Evolutionary conservation across 768 basidiomycete species (phyloP), one percentile per base, ranked within the genome.

Genomic region (Lentinus tigrinus): DNA sequence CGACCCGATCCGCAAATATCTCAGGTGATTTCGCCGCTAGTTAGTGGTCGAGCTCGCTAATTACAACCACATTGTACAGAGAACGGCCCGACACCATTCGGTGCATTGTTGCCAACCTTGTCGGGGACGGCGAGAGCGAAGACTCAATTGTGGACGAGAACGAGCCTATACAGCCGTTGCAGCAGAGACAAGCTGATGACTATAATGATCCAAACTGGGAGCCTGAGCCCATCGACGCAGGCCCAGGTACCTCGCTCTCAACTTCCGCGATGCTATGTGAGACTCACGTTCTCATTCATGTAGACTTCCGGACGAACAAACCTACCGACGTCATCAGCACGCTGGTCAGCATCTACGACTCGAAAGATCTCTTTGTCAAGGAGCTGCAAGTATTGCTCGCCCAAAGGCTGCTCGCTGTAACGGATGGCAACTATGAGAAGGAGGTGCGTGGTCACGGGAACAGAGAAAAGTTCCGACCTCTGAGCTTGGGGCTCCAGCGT

Each of bases 331-430:
- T 98, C 60, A 89, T 98, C 67, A 95, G 93, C 70, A 96, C 96
- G 0, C 85, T 98, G 1, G 95, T 98, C 64, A 94, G 91, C 70
- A 98, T 98, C 63, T 98, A 98, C 65, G 95, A 98, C 69, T 95
- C 95, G 2, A 91, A 94, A 68, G 97, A 98, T 63, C 82, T 98
- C 9, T 98, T 99, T 66, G 84, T 98, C 65, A 96, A 93, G 69
- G 97, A 98, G 71, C 76, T 99, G 31, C 97, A 98, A 70, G 87
- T 93, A 0, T 75, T 97, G 3, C 82, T 99, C 14, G 95, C 95
- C 0, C 91, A 94, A 59, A 81, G 95, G 9, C 74, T 99, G 36
- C 76, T 99, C 47, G 81, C 84, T 0, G 85, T 95, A 46, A 85
- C 78, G 46, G 89, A 94, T 63, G 94, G 91, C 50, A 87, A 88